Percentiles rank a stretch among this genome's conserved stretches.
phyloP scores from a whole-genome alignment of 257 asterid genomes.

The Solanum boliviense region DNA sequence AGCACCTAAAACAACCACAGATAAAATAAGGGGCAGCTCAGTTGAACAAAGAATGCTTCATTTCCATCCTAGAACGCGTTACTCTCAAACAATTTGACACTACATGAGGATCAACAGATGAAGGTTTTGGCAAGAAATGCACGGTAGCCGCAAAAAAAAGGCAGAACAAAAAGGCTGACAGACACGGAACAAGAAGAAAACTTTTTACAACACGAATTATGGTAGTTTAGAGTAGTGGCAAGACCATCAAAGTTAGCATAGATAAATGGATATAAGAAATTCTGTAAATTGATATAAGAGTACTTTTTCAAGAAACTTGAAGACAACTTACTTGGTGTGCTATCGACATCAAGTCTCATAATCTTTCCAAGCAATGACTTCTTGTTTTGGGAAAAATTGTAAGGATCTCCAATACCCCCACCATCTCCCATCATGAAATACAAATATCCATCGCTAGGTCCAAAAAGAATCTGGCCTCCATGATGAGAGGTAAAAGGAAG shows the following conservation, averaged over 20 bases:
- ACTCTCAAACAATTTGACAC: background rate
- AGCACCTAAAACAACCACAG: constrained; percentile 32
- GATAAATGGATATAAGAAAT: background rate
- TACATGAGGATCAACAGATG: background rate
- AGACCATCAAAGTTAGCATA: background rate
- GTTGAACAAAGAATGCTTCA: background rate
- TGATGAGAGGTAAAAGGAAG: constrained; percentile 73
- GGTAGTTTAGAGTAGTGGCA: background rate
- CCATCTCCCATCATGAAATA: constrained; percentile 99
- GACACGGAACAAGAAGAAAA: background rate
- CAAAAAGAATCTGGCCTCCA: constrained; percentile 88
- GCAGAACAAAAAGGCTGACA: background rate
- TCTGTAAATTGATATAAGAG: background rate
- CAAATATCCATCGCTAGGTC: constrained; percentile 80
- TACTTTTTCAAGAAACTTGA: background rate
- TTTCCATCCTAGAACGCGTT: background rate
- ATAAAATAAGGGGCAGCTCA: background rate
- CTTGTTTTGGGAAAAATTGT: constrained; percentile 84
- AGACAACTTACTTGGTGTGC: constrained; percentile 58
- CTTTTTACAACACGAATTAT: background rate
- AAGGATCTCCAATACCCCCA: constrained; percentile 63
- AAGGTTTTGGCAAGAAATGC: background rate
- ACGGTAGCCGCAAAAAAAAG: background rate
- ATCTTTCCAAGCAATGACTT: constrained; percentile 89
- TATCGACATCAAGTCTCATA: constrained; percentile 81